phyloP scores from a whole-genome alignment of 2,329 filamentous ascomycete species.

The Fusarium miscanthi region DNA sequence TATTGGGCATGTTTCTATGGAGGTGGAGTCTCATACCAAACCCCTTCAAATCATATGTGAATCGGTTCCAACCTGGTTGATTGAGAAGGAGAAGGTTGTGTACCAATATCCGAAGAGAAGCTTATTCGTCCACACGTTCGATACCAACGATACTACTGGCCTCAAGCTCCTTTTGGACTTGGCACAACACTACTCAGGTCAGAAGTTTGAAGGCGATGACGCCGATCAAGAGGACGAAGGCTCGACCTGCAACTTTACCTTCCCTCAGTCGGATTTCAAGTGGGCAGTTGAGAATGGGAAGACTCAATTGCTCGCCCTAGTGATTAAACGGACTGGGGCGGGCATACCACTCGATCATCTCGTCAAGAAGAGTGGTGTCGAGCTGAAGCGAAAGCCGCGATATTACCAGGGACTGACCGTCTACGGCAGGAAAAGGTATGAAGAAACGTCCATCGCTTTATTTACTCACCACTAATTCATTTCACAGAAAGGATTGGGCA shows the following conservation, averaged over 20 bases:
- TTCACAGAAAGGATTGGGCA: slow-evolving; percentile 73
- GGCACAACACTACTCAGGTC: slow-evolving; percentile 56
- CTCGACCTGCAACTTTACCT: slow-evolving; percentile 49
- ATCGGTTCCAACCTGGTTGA: slow-evolving; percentile 49
- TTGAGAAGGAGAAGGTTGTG: slow-evolving; percentile 46
- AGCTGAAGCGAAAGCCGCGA: slow-evolving; percentile 71
- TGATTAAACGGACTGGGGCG: slow-evolving; percentile 74
- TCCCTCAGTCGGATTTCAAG: slow-evolving; percentile 56
- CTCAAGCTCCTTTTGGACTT: slow-evolving; percentile 70
- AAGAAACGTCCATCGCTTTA: not conserved
- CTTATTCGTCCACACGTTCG: slow-evolving; percentile 60
- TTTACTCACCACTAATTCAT: slow-evolving; percentile 21
- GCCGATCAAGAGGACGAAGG: slow-evolving; percentile 51
- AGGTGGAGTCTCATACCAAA: slow-evolving; percentile 72
- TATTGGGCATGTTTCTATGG: slow-evolving; percentile 74
- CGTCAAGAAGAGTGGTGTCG: slow-evolving; percentile 72
- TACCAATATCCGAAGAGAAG: slow-evolving; percentile 8
- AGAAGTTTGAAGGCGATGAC: slow-evolving; percentile 50
- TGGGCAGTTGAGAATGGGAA: slow-evolving; percentile 60
- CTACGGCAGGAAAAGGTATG: slow-evolving; percentile 74
- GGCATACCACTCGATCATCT: slow-evolving; percentile 76
- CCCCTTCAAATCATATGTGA: slow-evolving; percentile 65
- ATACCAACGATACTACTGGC: slow-evolving; percentile 62
- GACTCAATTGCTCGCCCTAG: slow-evolving; percentile 67
- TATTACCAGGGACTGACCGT: slow-evolving; percentile 84